Evolutionary conservation across 345 rosid genomes (phyloP).

Genomic region (Leavenworthia alabamica): DNA sequence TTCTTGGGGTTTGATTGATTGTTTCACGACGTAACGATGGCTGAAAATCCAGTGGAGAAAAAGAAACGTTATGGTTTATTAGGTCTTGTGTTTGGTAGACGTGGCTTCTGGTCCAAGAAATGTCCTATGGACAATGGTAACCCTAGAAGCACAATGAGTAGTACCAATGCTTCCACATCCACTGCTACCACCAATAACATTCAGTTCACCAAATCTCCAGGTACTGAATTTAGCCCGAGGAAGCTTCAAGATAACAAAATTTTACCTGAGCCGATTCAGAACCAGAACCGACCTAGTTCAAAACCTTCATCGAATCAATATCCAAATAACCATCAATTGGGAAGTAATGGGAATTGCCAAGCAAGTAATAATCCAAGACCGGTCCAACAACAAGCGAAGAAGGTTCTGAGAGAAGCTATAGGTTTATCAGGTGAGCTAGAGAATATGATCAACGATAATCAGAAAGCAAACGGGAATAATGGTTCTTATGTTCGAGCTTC

Average conservation of each 20-base stretch:
- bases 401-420: slow-evolving; percentile 44
- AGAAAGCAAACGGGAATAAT: slow-evolving; percentile 41
- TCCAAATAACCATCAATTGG: slow-evolving; percentile 22
- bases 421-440: slow-evolving; percentile 89
- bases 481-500: slow-evolving; percentile 63
- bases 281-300: slow-evolving; percentile 21
- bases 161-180: slow-evolving; percentile 18
- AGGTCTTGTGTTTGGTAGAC: slow-evolving; percentile 49
- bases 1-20: slow-evolving; percentile 5
- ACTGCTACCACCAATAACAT: slow-evolving; percentile 31
- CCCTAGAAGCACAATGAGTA: slow-evolving; percentile 30
- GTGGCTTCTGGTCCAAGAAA: slow-evolving; percentile 55
- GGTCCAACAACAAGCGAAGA: slow-evolving; percentile 34
- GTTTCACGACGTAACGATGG: slow-evolving; percentile 8
- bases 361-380: slow-evolving; percentile 14
- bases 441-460: slow-evolving; percentile 65
- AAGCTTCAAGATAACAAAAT: slow-evolving; percentile 39
- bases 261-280: slow-evolving; percentile 25
- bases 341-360: slow-evolving; percentile 12
- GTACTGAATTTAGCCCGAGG: slow-evolving; percentile 21
- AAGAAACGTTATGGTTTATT: slow-evolving; percentile 56
- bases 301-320: slow-evolving; percentile 29
- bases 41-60: slow-evolving; percentile 36
- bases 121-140: slow-evolving; percentile 23
- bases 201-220: slow-evolving; percentile 37